Evolutionary conservation across 129 eudicot genomes (phyloP), one percentile per base, ranked within the genome.

Genomic region (Solidago caesia): DNA sequence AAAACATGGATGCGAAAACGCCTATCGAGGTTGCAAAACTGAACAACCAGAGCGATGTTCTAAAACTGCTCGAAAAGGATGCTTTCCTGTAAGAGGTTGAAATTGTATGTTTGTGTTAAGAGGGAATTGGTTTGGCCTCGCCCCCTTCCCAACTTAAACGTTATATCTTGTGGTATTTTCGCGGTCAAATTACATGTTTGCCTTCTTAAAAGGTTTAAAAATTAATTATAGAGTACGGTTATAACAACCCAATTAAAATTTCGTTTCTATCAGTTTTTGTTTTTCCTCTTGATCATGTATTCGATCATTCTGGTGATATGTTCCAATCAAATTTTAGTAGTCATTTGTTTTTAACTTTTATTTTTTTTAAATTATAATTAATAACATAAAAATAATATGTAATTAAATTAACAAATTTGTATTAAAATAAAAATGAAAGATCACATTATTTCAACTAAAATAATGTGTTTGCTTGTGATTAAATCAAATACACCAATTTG

Each of bases 21-120:
- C 96, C 98, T 14, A 86, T 88, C 10, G 98, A 88, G 14, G 98
- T 94, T 56, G 98, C 98, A 21, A 90, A 88, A 76, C 86, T 94
- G 71, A 94, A 94, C 76, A 84, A 81, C 72, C 93, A 90, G 84
- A 73, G 73, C 15, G 98, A 94, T 0, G 98, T 94, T 8, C 75
- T 90, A 21, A 75, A 89, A 83, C 73, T 93, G 79, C 89, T 90
- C 6, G 98, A 93, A 80, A 93, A 94, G 84, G 98, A 94, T 58
- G 97, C 85, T 16, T 94, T 90, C 75, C 91, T 94, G 58, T 94
- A 72, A 90, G 67, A 70, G 67, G 69, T 43, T 4, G 21, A 44
- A 67, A n/a, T 66, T 45, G 27, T 67, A 71, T 71, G 68, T 44
- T 27, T 71, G 74, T 33, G 68, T 64, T 7, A 7, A 71, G 27